Evolutionary conservation across 2,329 filamentous ascomycete species (phyloP).

Genomic region (Periconia digitata): DNA sequence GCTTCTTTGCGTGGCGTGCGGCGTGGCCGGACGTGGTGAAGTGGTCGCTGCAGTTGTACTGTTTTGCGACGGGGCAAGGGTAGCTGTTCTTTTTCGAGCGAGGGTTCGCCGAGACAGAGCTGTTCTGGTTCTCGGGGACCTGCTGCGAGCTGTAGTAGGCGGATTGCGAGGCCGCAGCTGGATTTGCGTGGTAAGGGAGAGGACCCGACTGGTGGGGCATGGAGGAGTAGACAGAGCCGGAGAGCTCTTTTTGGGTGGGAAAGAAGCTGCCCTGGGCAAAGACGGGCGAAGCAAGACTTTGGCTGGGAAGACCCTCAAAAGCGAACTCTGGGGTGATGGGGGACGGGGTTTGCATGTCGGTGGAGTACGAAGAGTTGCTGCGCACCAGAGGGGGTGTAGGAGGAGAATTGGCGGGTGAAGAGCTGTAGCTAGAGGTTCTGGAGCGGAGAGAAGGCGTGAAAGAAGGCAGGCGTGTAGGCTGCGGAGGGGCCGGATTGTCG

Average conservation of each 20-base stretch:
- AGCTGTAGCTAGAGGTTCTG: conserved; percentile 47
- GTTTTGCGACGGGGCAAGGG: conserved; percentile 72
- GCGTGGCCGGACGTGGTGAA: conserved; percentile 85
- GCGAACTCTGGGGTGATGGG: conserved; percentile 49
- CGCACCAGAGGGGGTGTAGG: conserved; percentile 50
- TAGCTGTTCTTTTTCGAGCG: conserved; percentile 66
- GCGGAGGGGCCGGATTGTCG: conserved; percentile 43
- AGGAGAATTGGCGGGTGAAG: conserved; percentile 50
- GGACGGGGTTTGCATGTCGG: conserved; percentile 47
- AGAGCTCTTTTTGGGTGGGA: conserved; percentile 26
- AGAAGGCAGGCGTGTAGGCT: conserved; percentile 38
- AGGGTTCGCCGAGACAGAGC: conserved; percentile 32
- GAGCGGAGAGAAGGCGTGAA: conserved; percentile 41
- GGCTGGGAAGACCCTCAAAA: conserved; percentile 17
- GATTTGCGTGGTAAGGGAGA: conserved; percentile 20
- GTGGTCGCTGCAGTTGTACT: conserved; percentile 72
- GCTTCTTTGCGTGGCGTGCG: conserved; percentile 82
- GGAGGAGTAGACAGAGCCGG: conserved; percentile 24
- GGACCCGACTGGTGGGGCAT: conserved; percentile 24
- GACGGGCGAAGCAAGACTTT: conserved; percentile 25
- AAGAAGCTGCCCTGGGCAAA: conserved; percentile 33
- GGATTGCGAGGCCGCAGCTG: conserved; percentile 10
- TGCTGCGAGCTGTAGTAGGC: conserved; percentile 23
- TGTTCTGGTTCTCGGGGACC: conserved; percentile 7
- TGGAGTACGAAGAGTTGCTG: conserved; percentile 51